Evolutionary conservation across 2,329 filamentous ascomycete genomes (phyloP).

Genomic region (Nigrospora osmanthi): DNA sequence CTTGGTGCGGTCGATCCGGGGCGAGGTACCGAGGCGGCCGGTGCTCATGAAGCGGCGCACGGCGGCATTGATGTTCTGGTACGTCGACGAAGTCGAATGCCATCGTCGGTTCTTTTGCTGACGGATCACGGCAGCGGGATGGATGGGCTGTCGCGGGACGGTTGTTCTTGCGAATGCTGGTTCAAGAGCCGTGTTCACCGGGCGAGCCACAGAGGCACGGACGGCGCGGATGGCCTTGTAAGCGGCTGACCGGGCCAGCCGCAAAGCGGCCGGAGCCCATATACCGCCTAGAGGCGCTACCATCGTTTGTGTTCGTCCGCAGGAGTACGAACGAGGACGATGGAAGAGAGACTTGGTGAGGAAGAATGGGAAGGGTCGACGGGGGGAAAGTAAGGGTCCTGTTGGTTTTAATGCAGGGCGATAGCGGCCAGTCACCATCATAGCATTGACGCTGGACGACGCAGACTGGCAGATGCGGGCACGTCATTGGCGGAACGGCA

Average conservation of each 20-base stretch:
- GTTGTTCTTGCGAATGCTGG: slow-evolving; percentile 34
- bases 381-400: not conserved
- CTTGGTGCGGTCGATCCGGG: slow-evolving; percentile 38
- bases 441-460: no score
- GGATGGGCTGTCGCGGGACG: slow-evolving; percentile 40
- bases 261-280: slow-evolving; percentile 48
- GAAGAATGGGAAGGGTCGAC: slow-evolving; percentile 1
- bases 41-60: slow-evolving; percentile 45
- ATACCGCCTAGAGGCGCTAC: slow-evolving; percentile 44
- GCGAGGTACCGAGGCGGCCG: slow-evolving; percentile 18
- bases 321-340: not conserved
- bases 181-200: slow-evolving; percentile 37
- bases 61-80: slow-evolving; percentile 33
- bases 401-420: no score
- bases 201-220: slow-evolving; percentile 34
- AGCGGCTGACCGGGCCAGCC: slow-evolving; percentile 44
- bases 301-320: slow-evolving; percentile 35
- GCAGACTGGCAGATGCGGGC: no score
- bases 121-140: slow-evolving; percentile 40
- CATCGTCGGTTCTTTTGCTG: slow-evolving; percentile 43
- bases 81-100: slow-evolving; percentile 34
- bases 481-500: no score
- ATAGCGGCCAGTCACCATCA: no score
- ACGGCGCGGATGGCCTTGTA: slow-evolving; percentile 42
- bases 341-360: no score